phyloP scores from a whole-genome alignment of 768 basidiomycete genomes.

The Boletus barrowsii region DNA sequence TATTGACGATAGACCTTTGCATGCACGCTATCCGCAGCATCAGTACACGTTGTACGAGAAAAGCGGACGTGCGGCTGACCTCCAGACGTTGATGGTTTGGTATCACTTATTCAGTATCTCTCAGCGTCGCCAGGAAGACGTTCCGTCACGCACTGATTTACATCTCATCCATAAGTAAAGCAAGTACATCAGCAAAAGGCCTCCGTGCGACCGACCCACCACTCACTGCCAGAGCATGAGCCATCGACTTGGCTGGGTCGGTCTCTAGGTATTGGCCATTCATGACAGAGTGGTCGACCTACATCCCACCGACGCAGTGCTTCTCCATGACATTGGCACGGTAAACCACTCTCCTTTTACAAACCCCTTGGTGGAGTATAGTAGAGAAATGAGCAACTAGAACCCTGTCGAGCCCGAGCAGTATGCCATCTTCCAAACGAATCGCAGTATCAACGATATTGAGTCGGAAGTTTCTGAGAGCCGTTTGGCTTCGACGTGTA shows the following conservation, averaged over 20 bases:
- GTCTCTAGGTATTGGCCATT: not conserved
- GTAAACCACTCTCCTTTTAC: not conserved
- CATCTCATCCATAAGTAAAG: no score
- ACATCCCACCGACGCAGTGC: not conserved
- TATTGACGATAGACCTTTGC: not conserved
- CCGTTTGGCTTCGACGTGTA: no score
- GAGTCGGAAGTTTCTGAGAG: no score
- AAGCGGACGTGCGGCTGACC: conserved; percentile 7
- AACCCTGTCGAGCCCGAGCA: no score
- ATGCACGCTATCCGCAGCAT: not conserved
- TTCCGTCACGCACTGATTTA: not conserved
- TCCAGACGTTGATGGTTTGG: conserved; percentile 44
- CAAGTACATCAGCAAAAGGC: not conserved
- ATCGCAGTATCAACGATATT: no score
- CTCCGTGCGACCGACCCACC: not conserved
- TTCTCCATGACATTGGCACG: not conserved
- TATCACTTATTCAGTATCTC: conserved; percentile 36
- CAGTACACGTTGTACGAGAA: not conserved
- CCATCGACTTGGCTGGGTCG: not conserved
- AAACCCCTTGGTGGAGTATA: not conserved
- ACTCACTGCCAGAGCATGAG: not conserved
- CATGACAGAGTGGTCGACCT: not conserved
- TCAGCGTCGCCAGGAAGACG: conserved; percentile 39
- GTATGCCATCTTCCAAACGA: not conserved
- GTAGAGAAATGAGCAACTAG: no score